Evolutionary conservation across 1,284 basidiomycete species (phyloP).

Genomic region (Rhodotorula sp.): DNA sequence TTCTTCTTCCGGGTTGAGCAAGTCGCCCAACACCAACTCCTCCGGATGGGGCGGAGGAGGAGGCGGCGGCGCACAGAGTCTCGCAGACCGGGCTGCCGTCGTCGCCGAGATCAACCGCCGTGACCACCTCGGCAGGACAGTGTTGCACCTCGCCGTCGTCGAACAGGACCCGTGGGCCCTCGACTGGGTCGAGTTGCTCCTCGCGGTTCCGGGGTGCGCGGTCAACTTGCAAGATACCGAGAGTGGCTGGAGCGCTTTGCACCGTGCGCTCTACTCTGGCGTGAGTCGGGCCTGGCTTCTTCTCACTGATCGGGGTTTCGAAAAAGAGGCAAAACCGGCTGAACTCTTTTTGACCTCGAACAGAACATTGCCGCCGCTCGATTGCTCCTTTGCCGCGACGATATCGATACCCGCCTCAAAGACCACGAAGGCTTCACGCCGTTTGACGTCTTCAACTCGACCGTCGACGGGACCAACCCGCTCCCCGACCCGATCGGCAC

Average conservation of each 20-base stretch:
- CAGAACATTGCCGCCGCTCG: slow-evolving; percentile 72
- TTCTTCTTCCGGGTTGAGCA: slow-evolving; percentile 14
- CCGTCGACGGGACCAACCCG: slow-evolving; percentile 60
- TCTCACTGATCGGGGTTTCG: too few species aligned
- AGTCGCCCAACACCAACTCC: slow-evolving; percentile 5
- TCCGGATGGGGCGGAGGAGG: slow-evolving; percentile 9
- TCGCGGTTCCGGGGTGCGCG: slow-evolving; percentile 73
- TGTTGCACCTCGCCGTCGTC: slow-evolving; percentile 77
- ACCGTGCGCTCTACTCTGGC: slow-evolving; percentile 83
- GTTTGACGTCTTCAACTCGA: slow-evolving; percentile 92
- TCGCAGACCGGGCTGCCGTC: slow-evolving; percentile 9
- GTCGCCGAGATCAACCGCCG: slow-evolving; percentile 67
- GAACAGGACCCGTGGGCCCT: slow-evolving; percentile 60
- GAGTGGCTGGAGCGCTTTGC: slow-evolving; percentile 87
- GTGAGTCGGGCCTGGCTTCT: neutral
- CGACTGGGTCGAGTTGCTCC: slow-evolving; percentile 77
- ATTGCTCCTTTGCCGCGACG: slow-evolving; percentile 69
- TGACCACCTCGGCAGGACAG: slow-evolving; percentile 71
- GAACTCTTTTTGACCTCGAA: neutral
- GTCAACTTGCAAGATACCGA: slow-evolving; percentile 81
- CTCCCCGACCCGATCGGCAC: slow-evolving; percentile 24
- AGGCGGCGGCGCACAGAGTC: slow-evolving; percentile 11
- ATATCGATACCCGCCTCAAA: slow-evolving; percentile 73
- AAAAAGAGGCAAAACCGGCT: neutral
- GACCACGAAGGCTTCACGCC: slow-evolving; percentile 86